These are phyloP conservation scores for Phialophora tarda DNA, from an alignment of 2,329 filamentous ascomycete species.

Conservation along the genomic window DNA sequence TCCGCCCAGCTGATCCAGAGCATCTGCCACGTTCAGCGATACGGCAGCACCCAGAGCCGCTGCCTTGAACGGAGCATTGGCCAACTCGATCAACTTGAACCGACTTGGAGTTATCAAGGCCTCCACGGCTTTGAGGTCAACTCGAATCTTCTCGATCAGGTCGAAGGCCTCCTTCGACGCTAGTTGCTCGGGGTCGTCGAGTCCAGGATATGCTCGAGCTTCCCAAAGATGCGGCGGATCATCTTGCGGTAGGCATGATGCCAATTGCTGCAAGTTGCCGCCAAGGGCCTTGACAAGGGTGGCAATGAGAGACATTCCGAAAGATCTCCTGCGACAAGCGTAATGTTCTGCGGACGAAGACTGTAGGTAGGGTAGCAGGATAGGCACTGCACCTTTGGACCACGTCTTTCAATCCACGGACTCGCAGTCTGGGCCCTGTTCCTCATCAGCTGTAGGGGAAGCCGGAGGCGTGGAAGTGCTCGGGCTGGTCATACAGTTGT, in stretches of 20 bases:
- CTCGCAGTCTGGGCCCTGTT: no score
- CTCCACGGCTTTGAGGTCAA: constrained; percentile 23
- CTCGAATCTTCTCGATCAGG: constrained; percentile 30
- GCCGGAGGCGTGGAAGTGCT: no score
- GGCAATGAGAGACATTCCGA: no score
- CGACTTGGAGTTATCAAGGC: constrained; percentile 21
- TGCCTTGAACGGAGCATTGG: background rate
- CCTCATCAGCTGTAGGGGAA: no score
- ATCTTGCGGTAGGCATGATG: background rate
- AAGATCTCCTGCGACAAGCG: no score
- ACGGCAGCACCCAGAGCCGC: constrained; percentile 19
- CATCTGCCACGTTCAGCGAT: constrained; percentile 17
- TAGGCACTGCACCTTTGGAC: no score
- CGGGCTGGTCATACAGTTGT: no score
- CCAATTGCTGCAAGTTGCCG: no score
- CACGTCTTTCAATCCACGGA: no score
- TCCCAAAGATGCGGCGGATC: constrained; percentile 1
- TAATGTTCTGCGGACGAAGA: no score
- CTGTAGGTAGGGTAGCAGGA: no score
- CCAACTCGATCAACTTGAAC: constrained; percentile 22
- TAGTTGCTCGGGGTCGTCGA: background rate
- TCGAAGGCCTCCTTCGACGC: constrained; percentile 42
- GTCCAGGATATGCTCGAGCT: background rate
- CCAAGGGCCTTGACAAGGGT: no score
- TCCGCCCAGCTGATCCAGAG: constrained; percentile 16